Evolutionary conservation across 306 rosid genomes (phyloP).

Genomic region (Cyclanthera cordifolia): DNA sequence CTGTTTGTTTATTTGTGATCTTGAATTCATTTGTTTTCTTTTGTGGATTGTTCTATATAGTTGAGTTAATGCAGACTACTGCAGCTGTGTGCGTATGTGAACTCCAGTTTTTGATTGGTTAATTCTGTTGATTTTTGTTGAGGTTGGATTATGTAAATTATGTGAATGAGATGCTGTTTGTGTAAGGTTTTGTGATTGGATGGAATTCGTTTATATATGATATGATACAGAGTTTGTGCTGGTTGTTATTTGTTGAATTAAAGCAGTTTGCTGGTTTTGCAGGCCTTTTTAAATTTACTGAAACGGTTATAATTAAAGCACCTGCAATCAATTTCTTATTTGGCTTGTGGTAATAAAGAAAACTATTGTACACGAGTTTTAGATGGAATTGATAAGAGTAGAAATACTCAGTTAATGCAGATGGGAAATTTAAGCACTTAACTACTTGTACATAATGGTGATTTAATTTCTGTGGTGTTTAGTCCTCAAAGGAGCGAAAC

Average conservation of each 20-base stretch:
- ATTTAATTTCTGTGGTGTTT: not conserved
- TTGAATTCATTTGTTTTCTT: not conserved
- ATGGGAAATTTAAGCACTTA: not conserved
- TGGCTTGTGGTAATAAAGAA: not conserved
- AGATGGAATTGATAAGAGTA: not conserved
- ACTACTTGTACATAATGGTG: not conserved
- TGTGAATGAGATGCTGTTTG: not conserved
- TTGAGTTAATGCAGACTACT: not conserved
- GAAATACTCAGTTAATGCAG: not conserved
- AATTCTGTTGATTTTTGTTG: not conserved
- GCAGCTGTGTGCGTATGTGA: not conserved
- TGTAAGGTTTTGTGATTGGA: not conserved
- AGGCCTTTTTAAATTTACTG: not conserved
- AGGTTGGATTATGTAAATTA: not conserved
- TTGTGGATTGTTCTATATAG: not conserved
- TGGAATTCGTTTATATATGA: not conserved
- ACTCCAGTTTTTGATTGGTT: not conserved
- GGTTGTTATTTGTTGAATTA: not conserved
- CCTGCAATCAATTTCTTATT: not conserved
- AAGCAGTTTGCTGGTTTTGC: not conserved
- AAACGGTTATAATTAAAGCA: not conserved
- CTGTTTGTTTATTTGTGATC: not conserved
- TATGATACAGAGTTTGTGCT: not conserved
- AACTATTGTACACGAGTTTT: not conserved
- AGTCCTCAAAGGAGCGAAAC: too few species aligned